These are phyloP conservation scores for Exophiala viscosa DNA, from an alignment of 2,329 filamentous ascomycete species.

Conservation along the genomic window DNA sequence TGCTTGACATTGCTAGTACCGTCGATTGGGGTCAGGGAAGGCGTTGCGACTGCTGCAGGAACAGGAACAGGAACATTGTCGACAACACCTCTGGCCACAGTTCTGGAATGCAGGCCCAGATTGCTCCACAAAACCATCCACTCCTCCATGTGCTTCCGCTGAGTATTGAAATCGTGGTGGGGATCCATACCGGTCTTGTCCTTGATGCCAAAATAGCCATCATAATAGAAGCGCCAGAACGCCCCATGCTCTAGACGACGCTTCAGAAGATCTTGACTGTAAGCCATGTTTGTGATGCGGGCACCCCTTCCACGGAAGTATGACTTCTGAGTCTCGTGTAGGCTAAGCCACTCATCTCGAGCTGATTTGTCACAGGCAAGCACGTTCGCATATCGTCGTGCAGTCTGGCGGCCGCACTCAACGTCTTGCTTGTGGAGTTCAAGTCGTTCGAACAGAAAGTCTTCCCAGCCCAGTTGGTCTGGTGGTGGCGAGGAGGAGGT, in stretches of 20 bases:
- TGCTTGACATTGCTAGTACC: not conserved
- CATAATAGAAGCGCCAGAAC: constrained; percentile 2
- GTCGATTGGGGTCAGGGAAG: not conserved
- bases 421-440: not conserved
- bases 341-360: not conserved
- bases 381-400: not conserved
- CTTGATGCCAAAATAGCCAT: not conserved
- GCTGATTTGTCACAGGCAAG: not conserved
- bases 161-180: not conserved
- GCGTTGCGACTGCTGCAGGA: not conserved
- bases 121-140: not conserved
- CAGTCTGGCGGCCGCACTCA: too few relatives aligned
- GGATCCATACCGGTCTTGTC: not conserved
- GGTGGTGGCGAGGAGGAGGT: not conserved
- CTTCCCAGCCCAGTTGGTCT: not conserved
- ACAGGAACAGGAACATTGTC: not conserved
- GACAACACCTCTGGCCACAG: not conserved
- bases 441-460: not conserved
- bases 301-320: not conserved
- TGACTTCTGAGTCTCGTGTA: constrained; percentile 3
- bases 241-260: not conserved
- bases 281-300: not conserved
- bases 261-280: not conserved
- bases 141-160: not conserved
- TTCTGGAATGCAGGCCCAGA: not conserved